Conservation (phyloP, 139 green algal species). For the Pycnococcus provasolii region DNA sequence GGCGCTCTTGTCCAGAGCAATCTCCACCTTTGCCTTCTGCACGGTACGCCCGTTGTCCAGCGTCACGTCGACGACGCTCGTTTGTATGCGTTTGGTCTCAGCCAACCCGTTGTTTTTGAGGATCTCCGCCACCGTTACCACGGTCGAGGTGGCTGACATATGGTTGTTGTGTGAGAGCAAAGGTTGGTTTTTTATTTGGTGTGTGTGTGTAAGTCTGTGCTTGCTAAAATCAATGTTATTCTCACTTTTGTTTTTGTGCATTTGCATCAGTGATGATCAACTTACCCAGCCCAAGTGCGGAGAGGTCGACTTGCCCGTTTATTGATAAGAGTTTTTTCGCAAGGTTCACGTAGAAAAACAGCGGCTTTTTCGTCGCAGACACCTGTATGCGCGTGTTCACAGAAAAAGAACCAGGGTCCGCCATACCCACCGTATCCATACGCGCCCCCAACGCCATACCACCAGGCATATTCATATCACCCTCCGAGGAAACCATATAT, state of each 20-base stretch:
- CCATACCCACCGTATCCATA: too few relatives aligned
- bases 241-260: neutral
- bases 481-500: too few relatives aligned
- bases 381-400: constrained; percentile 43
- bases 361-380: constrained; percentile 52
- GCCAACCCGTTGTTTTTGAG: constrained; percentile 64
- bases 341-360: constrained; percentile 68
- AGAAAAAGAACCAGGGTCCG: too few relatives aligned
- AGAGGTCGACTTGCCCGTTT: constrained; percentile 70
- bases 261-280: neutral
- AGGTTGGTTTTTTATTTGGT: neutral
- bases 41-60: constrained; percentile 27
- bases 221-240: neutral
- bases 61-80: constrained; percentile 27
- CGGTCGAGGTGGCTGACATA: constrained; percentile 53
- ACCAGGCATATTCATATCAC: too few relatives aligned
- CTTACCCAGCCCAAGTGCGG: constrained; percentile 57
- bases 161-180: neutral
- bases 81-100: constrained; percentile 46
- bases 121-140: constrained; percentile 77
- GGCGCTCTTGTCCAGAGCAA: constrained; percentile 53
- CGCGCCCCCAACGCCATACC: too few relatives aligned
- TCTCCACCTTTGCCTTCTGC: constrained; percentile 64
- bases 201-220: neutral
- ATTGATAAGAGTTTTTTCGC: constrained; percentile 57